Conservation (phyloP, 2,329 filamentous ascomycete species). For the Pseudogymnoascus sp. region DNA sequence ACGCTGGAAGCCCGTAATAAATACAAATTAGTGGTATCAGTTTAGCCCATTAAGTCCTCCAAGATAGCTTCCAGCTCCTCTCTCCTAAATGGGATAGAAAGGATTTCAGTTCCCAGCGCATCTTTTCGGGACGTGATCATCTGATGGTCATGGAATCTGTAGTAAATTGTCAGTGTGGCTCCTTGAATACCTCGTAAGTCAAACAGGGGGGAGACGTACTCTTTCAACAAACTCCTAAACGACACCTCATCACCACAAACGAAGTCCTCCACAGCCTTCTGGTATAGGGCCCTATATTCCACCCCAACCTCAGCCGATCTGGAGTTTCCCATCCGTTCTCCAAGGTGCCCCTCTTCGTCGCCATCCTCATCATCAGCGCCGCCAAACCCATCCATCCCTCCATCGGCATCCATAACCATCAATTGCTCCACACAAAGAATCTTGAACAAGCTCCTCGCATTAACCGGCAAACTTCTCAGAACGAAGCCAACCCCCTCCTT, state of each 20-base stretch:
- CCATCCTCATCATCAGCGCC: constrained; percentile 43
- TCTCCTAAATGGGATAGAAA: constrained; percentile 77
- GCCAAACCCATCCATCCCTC: constrained; percentile 33
- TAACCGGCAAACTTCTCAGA: constrained; percentile 81
- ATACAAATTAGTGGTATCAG: neutral
- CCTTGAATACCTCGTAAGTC: neutral
- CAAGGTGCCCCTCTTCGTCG: constrained; percentile 25
- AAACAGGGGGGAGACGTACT: constrained; percentile 45
- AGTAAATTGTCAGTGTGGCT: constrained; percentile 23
- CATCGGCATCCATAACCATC: constrained; percentile 56
- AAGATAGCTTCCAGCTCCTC: constrained; percentile 85
- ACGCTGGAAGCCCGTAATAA: neutral
- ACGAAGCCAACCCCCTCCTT: constrained; percentile 91
- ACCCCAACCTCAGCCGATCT: constrained; percentile 49
- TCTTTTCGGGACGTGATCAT: constrained; percentile 91
- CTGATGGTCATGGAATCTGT: constrained; percentile 87
- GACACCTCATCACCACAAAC: constrained; percentile 95
- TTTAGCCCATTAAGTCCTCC: constrained; percentile 54
- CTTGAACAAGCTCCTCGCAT: constrained; percentile 79
- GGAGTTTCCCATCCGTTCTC: constrained; percentile 10
- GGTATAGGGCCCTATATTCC: constrained; percentile 86
- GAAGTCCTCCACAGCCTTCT: constrained; percentile 93
- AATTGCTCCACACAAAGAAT: constrained; percentile 81
- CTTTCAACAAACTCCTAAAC: constrained; percentile 87
- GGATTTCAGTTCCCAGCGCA: constrained; percentile 71